These are phyloP conservation scores for Drechslerella stenobrocha DNA, from an alignment of 2,329 filamentous ascomycete species.

Conservation along the genomic window DNA sequence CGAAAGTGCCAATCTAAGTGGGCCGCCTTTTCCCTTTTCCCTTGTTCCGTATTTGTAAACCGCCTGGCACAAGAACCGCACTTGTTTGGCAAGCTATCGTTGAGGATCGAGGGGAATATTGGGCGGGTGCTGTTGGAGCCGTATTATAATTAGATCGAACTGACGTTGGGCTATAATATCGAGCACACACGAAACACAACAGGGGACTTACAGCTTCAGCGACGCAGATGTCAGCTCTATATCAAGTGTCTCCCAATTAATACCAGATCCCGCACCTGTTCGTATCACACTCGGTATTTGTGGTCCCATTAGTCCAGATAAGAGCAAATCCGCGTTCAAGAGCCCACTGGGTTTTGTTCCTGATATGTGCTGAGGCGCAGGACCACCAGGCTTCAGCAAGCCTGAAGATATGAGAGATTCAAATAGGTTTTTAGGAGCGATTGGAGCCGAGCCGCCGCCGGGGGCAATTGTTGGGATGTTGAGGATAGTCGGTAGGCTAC, in stretches of 20 bases:
- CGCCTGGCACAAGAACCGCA: constrained; percentile 90
- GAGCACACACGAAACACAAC: constrained; percentile 46
- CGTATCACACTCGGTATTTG: constrained; percentile 57
- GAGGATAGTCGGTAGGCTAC: not conserved
- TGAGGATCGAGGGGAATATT: constrained; percentile 72
- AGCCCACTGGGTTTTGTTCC: constrained; percentile 21
- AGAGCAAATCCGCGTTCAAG: constrained; percentile 22
- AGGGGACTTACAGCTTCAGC: constrained; percentile 23
- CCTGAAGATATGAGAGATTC: constrained; percentile 51
- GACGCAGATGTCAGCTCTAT: constrained; percentile 32
- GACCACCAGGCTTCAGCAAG: constrained; percentile 21
- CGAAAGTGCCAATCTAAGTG: constrained; percentile 99
- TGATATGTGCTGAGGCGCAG: constrained; percentile 17
- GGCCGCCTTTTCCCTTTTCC: constrained; percentile 80
- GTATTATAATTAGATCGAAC: no score
- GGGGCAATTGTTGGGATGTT: constrained; percentile 3
- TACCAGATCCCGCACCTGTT: constrained; percentile 53
- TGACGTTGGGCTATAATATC: constrained; percentile 18
- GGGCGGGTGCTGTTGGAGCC: constrained; percentile 72
- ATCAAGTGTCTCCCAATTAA: constrained; percentile 51
- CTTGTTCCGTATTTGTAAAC: constrained; percentile 75
- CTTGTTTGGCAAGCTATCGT: constrained; percentile 79
- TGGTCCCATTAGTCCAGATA: constrained; percentile 43
- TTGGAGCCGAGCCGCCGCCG: not conserved
- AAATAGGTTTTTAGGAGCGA: constrained; percentile 41